Base-by-base conservation (phyloP, 129 eudicot species). In the Smallanthus sonchifolius region DNA sequence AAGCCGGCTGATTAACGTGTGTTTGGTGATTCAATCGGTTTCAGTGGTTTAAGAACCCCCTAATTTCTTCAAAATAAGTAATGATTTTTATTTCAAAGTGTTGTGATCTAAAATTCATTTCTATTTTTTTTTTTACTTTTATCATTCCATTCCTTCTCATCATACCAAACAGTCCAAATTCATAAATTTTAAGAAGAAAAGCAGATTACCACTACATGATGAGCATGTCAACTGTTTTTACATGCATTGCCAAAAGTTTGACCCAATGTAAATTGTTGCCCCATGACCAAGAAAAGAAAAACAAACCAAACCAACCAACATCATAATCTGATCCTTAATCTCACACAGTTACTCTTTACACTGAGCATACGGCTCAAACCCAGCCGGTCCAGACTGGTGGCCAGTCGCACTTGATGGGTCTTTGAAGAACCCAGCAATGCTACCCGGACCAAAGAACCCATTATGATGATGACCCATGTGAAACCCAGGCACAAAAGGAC, bases 371-470 rank as follows among this genome's bases (percentile, higher is more conserved):
- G 42, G 67, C 67, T 61, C 42, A 13, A 61, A 61, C 2, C 68
- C 83, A 39, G 81, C 61, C 2, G 82, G 57, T 32, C 83, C 86
- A 20, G 95, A 81, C 0, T n/a, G n/a, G n/a, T 88, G 80, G 2
- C 88, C 88, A 36, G 84, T 10, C 0, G 43, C 83, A 67, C 30
- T 59, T 2, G 74, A 70, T 5, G 78, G 85, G 59, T 88, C 91
- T 75, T 84, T 88, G 11, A 82, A 17, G 73, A 83, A 86, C 6
- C 85, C 85, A 65, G 78, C 84, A 79, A 86, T 74, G 19, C 84
- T 59, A 38, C 78, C 79, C 11, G 81, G 84, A 17, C 81, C 84
- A 45, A 86, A 83, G 65, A 62, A 82, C 32, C 74, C 76, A 19
- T 82, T 87, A 45, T 69, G 87, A 40, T 77, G 87, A 56, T 62